Conservation (phyloP, 2,329 filamentous ascomycete genomes). For the Botrytis medusae region DNA sequence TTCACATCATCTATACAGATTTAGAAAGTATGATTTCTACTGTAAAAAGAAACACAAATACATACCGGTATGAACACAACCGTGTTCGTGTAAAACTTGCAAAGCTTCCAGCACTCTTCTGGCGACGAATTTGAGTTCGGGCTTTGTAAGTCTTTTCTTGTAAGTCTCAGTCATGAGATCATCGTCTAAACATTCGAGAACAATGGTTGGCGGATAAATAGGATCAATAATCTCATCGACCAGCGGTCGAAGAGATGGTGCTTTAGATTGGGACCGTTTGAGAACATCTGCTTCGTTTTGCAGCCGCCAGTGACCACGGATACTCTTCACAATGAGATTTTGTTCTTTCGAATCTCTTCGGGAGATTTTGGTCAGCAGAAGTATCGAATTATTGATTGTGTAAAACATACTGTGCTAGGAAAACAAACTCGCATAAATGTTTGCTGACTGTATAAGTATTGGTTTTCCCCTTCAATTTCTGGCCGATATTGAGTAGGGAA, state of each 20-base stretch:
- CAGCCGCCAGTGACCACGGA: neutral
- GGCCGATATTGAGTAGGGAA: neutral
- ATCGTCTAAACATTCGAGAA: conserved; percentile 9
- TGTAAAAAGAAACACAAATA: neutral
- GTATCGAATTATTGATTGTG: neutral
- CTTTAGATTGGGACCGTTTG: neutral
- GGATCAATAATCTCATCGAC: conserved; percentile 18
- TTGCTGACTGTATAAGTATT: neutral
- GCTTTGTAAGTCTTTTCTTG: conserved; percentile 4
- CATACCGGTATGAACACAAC: conserved; percentile 15
- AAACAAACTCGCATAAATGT: neutral
- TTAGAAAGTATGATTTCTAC: neutral
- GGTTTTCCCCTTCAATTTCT: neutral
- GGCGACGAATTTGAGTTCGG: conserved; percentile 1
- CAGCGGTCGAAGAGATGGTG: neutral
- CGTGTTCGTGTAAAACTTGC: conserved; percentile 9
- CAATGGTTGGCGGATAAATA: conserved; percentile 4
- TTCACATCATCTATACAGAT: conserved; percentile 10
- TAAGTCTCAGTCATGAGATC: neutral
- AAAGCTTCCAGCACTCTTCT: conserved; percentile 6
- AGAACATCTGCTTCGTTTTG: conserved; percentile 15
- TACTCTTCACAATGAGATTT: conserved; percentile 2
- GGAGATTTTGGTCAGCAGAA: neutral
- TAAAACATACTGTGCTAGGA: neutral
- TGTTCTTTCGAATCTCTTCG: neutral